These are phyloP conservation scores for Diatrype stigma DNA, from an alignment of 2,329 filamentous ascomycete species.

Conservation along the genomic window DNA sequence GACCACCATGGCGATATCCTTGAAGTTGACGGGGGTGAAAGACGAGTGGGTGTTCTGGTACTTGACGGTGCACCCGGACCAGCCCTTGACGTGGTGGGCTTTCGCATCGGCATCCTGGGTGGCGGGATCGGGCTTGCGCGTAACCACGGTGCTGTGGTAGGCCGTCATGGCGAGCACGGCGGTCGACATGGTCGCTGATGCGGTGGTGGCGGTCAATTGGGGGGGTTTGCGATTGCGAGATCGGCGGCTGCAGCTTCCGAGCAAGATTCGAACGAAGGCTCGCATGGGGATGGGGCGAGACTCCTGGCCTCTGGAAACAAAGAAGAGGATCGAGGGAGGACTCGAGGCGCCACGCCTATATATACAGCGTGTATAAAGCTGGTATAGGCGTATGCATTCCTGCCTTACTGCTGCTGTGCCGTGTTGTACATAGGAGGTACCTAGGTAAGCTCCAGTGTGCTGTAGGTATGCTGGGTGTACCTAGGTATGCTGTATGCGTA, in stretches of 20 bases:
- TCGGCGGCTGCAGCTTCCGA: not conserved
- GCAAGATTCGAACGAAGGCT: constrained; percentile 4
- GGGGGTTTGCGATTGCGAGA: too few species aligned
- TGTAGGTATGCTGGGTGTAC: too few species aligned
- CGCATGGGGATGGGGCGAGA: not conserved
- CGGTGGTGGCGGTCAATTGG: constrained; percentile 11
- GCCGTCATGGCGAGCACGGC: constrained; percentile 17
- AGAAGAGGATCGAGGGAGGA: too few species aligned
- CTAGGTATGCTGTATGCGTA: too few species aligned
- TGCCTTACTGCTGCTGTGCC: too few species aligned
- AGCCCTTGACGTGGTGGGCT: constrained; percentile 44
- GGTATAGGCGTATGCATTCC: too few species aligned
- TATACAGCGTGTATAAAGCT: too few species aligned
- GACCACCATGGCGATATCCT: constrained; percentile 4
- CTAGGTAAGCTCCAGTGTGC: too few species aligned
- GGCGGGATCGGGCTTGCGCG: constrained; percentile 25
- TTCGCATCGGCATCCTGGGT: constrained; percentile 41
- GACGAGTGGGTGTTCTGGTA: constrained; percentile 53
- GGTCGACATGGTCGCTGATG: constrained; percentile 14
- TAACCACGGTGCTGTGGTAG: constrained; percentile 20
- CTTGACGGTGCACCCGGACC: constrained; percentile 34
- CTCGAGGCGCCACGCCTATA: too few species aligned
- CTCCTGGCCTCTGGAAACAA: too few species aligned
- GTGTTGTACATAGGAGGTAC: too few species aligned
- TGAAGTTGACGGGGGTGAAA: constrained; percentile 16